Evolutionary conservation across 768 basidiomycete species (phyloP).

Genomic region (Hygrophoropsis aurantiaca): DNA sequence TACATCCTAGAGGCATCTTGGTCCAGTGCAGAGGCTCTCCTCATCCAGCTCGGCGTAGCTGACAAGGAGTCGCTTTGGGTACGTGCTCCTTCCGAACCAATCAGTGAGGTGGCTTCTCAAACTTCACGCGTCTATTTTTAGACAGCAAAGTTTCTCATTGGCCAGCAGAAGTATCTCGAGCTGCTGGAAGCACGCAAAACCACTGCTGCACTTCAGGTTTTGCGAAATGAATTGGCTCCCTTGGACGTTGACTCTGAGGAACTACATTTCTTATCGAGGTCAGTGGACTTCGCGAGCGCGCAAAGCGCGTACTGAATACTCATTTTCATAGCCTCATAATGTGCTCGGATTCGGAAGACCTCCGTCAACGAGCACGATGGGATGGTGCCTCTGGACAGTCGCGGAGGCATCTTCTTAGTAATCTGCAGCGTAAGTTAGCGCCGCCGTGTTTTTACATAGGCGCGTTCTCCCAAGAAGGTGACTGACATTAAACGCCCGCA

Average conservation of each 20-base stretch:
- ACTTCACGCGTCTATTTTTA: conserved; percentile 31
- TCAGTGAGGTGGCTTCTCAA: not conserved
- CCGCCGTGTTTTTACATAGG: conserved; percentile 3
- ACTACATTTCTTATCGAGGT: conserved; percentile 89
- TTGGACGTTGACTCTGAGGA: conserved; percentile 74
- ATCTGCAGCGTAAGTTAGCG: conserved; percentile 71
- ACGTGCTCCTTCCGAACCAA: conserved; percentile 21
- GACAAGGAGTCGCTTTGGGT: conserved; percentile 74
- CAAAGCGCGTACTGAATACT: conserved; percentile 15
- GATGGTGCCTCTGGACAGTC: conserved; percentile 85
- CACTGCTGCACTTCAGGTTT: conserved; percentile 78
- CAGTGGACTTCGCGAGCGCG: conserved; percentile 18
- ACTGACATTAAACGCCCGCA: conserved; percentile 29
- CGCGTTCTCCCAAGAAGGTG: not conserved
- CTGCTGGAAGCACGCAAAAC: conserved; percentile 79
- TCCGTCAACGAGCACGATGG: conserved; percentile 82
- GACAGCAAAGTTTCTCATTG: conserved; percentile 85
- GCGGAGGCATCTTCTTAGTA: conserved; percentile 68
- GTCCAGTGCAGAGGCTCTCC: conserved; percentile 70
- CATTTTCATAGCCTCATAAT: conserved; percentile 71
- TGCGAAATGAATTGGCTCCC: conserved; percentile 88
- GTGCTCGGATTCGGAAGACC: conserved; percentile 83
- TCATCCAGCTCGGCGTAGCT: conserved; percentile 67
- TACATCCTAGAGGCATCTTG: conserved; percentile 81
- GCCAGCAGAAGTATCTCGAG: conserved; percentile 95